phyloP scores from a whole-genome alignment of 202 grass and related monocot genomes.

The Cymbopogon flexuosus region DNA sequence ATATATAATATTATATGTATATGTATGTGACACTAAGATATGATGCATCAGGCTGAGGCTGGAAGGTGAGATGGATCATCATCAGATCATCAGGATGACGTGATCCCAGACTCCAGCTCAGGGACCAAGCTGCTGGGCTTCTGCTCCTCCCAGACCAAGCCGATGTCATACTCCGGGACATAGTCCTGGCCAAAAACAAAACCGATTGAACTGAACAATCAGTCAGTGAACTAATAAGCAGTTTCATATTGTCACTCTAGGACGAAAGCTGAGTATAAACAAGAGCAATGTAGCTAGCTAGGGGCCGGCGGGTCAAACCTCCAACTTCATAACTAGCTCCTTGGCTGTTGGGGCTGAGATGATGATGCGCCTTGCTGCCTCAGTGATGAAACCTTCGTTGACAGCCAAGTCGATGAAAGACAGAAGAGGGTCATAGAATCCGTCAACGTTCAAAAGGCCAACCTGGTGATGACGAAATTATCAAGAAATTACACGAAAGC shows the following conservation, averaged over 20 bases:
- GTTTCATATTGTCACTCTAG: background rate
- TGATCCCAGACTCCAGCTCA: constrained; percentile 36
- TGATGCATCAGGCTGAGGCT: background rate
- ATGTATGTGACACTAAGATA: background rate
- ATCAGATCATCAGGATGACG: background rate
- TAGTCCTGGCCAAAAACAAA: constrained; percentile 48
- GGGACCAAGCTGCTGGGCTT: constrained; percentile 35
- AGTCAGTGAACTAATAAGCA: background rate
- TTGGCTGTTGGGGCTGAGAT: constrained; percentile 79
- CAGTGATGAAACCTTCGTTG: constrained; percentile 76
- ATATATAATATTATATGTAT: background rate
- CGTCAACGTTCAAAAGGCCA: constrained; percentile 86
- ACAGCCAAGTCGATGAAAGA: constrained; percentile 86
- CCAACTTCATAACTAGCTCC: constrained; percentile 77
- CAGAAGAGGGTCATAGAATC: constrained; percentile 81
- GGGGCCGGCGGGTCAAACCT: constrained; percentile 36
- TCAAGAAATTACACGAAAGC: background rate
- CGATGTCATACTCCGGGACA: constrained; percentile 45
- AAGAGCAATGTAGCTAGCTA: background rate
- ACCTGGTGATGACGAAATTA: constrained; percentile 47
- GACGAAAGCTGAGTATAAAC: background rate
- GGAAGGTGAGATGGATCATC: background rate
- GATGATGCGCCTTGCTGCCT: constrained; percentile 72
- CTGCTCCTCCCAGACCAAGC: constrained; percentile 68
- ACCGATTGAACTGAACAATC: background rate